Percentiles rank a stretch among this genome's conserved stretches.
These are phyloP conservation scores for Trebouxia sp. DNA, from an alignment of 139 green algal genomes.

Conservation along the genomic window DNA sequence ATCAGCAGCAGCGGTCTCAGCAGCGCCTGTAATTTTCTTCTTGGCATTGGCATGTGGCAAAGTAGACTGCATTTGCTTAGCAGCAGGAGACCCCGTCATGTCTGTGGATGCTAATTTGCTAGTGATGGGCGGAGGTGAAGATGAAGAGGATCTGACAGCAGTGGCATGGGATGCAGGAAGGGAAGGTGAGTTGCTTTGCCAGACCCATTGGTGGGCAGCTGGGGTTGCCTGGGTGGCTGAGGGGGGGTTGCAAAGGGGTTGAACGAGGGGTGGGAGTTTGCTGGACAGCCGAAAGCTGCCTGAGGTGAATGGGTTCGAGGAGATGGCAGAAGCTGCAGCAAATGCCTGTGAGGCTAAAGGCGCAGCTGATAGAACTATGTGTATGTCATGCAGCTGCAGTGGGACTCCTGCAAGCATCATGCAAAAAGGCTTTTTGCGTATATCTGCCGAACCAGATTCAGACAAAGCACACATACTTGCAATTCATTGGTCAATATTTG, in stretches of 20 bases:
- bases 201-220: neutral
- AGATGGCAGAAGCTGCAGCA: no score
- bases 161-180: neutral
- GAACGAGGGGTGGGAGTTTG: neutral
- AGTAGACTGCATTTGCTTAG: no score
- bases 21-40: neutral
- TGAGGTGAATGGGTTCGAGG: neutral
- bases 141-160: neutral
- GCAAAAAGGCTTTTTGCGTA: no score
- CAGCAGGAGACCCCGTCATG: no score
- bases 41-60: no score
- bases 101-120: no score
- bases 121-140: neutral
- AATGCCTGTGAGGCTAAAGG: neutral
- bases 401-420: neutral
- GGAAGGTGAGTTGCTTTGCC: neutral
- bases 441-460: no score
- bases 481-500: no score
- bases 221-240: neutral
- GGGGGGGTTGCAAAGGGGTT: neutral
- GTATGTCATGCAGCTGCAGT: constrained; percentile 1
- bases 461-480: no score
- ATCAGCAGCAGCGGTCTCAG: neutral
- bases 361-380: neutral
- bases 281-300: neutral